These are phyloP conservation scores for Fusarium verticillioides DNA, from an alignment of 2,329 filamentous ascomycete species.

Conservation along the genomic window DNA sequence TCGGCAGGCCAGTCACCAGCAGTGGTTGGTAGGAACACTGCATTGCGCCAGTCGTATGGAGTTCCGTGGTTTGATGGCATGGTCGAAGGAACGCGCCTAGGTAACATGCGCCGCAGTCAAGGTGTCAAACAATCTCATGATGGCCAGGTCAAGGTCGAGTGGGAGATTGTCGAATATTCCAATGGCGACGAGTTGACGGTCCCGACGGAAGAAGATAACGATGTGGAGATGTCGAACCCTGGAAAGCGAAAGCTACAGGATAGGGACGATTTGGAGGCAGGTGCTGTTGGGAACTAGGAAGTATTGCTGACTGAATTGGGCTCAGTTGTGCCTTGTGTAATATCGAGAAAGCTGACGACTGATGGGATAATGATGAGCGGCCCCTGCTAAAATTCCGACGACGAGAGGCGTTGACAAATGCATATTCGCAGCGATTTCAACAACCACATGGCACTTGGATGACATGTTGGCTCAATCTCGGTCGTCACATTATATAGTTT, in stretches of 20 bases:
- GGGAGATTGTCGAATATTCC: conserved; percentile 84
- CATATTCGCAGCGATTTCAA: conserved; percentile 3
- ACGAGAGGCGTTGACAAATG: not conserved
- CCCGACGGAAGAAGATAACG: conserved; percentile 48
- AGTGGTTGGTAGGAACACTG: conserved; percentile 46
- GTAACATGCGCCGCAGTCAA: conserved; percentile 71
- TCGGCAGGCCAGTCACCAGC: not conserved
- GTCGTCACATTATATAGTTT: conserved; percentile 9
- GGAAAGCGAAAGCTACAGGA: conserved; percentile 66
- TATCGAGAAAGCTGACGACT: conserved; percentile 3
- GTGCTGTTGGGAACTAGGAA: conserved; percentile 12
- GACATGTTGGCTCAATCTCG: not conserved
- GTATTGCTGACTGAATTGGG: not conserved
- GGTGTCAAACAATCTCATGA: conserved; percentile 66
- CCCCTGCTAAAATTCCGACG: not conserved
- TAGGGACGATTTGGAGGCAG: conserved; percentile 47
- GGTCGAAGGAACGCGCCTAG: conserved; percentile 79
- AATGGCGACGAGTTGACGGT: conserved; percentile 47
- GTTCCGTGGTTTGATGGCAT: conserved; percentile 89
- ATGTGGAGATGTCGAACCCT: conserved; percentile 49
- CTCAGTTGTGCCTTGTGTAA: conserved; percentile 4
- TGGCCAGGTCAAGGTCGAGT: conserved; percentile 76
- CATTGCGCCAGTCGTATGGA: conserved; percentile 69
- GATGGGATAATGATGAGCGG: conserved; percentile 19
- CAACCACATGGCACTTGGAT: not conserved